These are phyloP conservation scores for rapeseed (Brassica napus) DNA, from an alignment of 345 rosid species.

Conservation along the genomic window DNA sequence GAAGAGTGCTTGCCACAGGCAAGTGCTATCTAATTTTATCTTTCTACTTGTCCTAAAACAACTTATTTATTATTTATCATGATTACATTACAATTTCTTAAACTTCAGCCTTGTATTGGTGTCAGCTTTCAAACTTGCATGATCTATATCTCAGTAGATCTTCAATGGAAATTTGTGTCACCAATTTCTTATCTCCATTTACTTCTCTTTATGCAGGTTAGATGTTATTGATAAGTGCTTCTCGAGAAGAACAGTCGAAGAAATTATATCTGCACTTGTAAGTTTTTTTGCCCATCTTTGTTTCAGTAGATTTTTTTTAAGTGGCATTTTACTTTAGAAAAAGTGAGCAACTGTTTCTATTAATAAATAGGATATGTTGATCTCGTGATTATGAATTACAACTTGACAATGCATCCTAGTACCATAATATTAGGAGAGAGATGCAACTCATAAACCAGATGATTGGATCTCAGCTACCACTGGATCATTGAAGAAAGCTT, in stretches of 20 bases:
- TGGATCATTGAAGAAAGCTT: slow-evolving; percentile 61
- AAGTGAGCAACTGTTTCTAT: neutral
- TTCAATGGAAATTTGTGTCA: neutral
- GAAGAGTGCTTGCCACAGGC: slow-evolving; percentile 61
- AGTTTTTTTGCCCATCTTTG: slow-evolving; percentile 29
- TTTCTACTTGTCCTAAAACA: too few relatives aligned
- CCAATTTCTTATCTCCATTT: neutral
- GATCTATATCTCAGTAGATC: neutral
- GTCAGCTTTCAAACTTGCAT: neutral
- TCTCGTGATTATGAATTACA: neutral
- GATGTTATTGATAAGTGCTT: slow-evolving; percentile 69
- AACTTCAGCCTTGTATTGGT: neutral
- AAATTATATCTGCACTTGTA: slow-evolving; percentile 75
- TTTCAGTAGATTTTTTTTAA: too few relatives aligned
- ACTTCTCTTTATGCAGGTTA: slow-evolving; percentile 37
- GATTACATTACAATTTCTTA: neutral
- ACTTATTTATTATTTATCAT: neutral
- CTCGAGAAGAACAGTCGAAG: slow-evolving; percentile 65
- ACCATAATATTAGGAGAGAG: slow-evolving; percentile 54
- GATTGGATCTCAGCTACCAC: slow-evolving; percentile 59
- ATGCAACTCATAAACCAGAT: slow-evolving; percentile 37
- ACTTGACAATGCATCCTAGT: neutral
- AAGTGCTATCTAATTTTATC: slow-evolving; percentile 25
- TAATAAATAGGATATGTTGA: neutral
- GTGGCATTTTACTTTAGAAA: too few relatives aligned